Conservation (phyloP, 768 basidiomycete genomes). For the Mycena albidolilacea region DNA sequence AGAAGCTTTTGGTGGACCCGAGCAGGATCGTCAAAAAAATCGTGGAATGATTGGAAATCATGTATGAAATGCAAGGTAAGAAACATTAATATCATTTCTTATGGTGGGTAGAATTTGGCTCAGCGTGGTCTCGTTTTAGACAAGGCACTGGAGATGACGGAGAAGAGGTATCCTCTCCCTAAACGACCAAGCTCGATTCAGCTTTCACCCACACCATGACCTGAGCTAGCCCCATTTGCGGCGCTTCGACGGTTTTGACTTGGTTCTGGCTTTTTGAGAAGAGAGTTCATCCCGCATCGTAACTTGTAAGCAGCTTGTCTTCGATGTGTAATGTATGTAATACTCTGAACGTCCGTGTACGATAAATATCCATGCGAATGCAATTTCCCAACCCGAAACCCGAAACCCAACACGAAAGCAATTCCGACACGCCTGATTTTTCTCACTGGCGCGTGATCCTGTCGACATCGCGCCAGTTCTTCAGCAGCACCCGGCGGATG, state of each 20-base stretch:
- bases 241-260: too few relatives aligned
- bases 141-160: too few relatives aligned
- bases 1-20: slow-evolving; percentile 14
- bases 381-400: not conserved
- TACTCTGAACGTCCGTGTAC: not conserved
- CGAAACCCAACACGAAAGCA: not conserved
- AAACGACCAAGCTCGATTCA: too few relatives aligned
- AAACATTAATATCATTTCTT: too few relatives aligned
- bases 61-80: not conserved
- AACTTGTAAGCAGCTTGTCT: not conserved
- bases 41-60: not conserved
- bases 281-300: too few relatives aligned
- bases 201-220: too few relatives aligned
- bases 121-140: too few relatives aligned
- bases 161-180: too few relatives aligned
- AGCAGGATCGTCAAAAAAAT: slow-evolving; percentile 26
- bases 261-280: too few relatives aligned
- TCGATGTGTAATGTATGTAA: not conserved
- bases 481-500: slow-evolving; percentile 57
- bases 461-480: slow-evolving; percentile 61
- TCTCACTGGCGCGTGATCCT: slow-evolving; percentile 43
- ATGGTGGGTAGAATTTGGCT: not conserved
- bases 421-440: not conserved
- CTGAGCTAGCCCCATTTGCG: too few relatives aligned
- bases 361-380: not conserved